Evolutionary conservation across 129 eudicot genomes (phyloP).

Genomic region (Flaveria trinervia): DNA sequence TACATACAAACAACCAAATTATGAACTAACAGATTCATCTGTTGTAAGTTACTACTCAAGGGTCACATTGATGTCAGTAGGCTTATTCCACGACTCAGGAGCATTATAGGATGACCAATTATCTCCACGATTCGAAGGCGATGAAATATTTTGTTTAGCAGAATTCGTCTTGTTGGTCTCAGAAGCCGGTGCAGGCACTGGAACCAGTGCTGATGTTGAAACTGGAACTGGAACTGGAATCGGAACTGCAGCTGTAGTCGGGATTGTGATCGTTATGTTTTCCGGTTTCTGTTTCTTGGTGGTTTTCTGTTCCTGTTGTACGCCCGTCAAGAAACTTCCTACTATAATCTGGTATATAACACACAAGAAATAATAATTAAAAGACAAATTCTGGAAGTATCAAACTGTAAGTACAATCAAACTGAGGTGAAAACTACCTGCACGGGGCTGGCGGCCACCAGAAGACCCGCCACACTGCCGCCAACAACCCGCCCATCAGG

Average conservation of each 20-base stretch:
- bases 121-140: constrained; percentile 64
- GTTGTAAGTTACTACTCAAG: constrained; percentile 39
- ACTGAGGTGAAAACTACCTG: constrained; percentile 52
- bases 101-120: constrained; percentile 60
- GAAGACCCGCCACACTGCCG: constrained; percentile 90
- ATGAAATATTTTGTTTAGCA: constrained; percentile 42
- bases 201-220: background rate
- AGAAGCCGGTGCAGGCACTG: constrained; percentile 19
- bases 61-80: constrained; percentile 68
- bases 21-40: constrained; percentile 10
- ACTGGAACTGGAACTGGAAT: constrained; percentile 4
- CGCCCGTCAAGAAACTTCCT: constrained; percentile 84
- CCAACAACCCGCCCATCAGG: constrained; percentile 96
- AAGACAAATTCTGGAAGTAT: background rate
- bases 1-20: constrained; percentile 42
- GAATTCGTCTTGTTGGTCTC: constrained; percentile 39
- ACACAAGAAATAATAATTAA: background rate
- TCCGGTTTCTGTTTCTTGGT: constrained; percentile 66
- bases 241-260: constrained; percentile 41
- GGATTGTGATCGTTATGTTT: constrained; percentile 32
- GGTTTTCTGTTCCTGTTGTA: constrained; percentile 76
- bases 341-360: constrained; percentile 64
- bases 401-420: background rate
- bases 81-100: constrained; percentile 55
- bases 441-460: constrained; percentile 87